Evolutionary conservation across 805 yeast genomes (phyloP), one percentile per base, ranked within the genome.

Genomic region (Nakazawaea laoshanensis): DNA sequence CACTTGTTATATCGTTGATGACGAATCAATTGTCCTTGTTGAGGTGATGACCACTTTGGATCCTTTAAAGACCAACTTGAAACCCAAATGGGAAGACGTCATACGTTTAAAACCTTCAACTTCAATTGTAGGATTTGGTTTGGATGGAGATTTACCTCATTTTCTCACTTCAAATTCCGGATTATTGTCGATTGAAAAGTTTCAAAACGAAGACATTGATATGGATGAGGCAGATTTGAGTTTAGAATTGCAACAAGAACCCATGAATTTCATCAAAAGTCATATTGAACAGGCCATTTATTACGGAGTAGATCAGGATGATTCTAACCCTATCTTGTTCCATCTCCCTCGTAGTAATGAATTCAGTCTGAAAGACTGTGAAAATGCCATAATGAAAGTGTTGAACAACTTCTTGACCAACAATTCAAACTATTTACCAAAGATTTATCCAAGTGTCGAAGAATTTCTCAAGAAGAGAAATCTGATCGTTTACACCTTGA

Each of bases 261-360:
- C 45, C n/a, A 36, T 36, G 32, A 11, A 27, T 3, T 63, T 76
- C 29, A 61, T 83, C 21, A 78, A 77, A 48, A 70, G 85, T 0
- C 88, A 78, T 44, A 71, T 89, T 15, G 92, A 81, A 43, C 96
- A 88, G 53, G 95, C 88, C 0, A 72, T 88, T 1, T 80, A 77
- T 45, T 82, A 73, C 41, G 67, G 74, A 2, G 55, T 50, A 7
- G 43, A 55, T 5, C 45, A 47, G 2, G 18, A 27, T 4, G 7
- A 13, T 8, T 47, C 52, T 13, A 70, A 62, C 37, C 77, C 78
- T 5, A 49, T 76, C 13, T 62, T 63, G 16, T 71, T 76, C 41
- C 61, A 53, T 22, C 22, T 40, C 10, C 37, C 32, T 5, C 30
- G 50, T 3, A 67, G 63, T 10, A 54, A 72, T 3, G 63, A 65